These are phyloP conservation scores for Claviceps digitariae DNA, from an alignment of 2,329 filamentous ascomycete genomes.

Conservation along the genomic window DNA sequence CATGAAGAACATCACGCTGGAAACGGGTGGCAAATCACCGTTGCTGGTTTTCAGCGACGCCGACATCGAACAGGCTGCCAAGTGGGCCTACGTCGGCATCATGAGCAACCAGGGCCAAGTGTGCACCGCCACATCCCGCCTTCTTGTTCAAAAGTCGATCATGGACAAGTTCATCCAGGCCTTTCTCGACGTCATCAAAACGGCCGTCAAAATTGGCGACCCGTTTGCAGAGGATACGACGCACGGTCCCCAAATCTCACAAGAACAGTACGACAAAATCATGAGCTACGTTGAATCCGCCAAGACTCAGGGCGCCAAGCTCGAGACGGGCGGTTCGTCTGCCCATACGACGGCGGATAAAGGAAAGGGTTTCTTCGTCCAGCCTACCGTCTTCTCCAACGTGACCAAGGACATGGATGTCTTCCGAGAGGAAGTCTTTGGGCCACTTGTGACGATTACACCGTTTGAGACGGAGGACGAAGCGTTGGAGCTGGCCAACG, in stretches of 20 bases:
- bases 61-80: slow-evolving; percentile 54
- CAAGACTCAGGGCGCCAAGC: slow-evolving; percentile 55
- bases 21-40: slow-evolving; percentile 55
- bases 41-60: slow-evolving; percentile 52
- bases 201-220: slow-evolving; percentile 52
- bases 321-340: slow-evolving; percentile 48
- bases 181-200: slow-evolving; percentile 46
- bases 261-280: slow-evolving; percentile 56
- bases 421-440: slow-evolving; percentile 33
- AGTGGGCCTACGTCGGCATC: slow-evolving; percentile 36
- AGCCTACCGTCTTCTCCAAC: slow-evolving; percentile 31
- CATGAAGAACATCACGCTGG: slow-evolving; percentile 52
- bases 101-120: slow-evolving; percentile 52
- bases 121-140: slow-evolving; percentile 50
- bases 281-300: slow-evolving; percentile 56
- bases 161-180: slow-evolving; percentile 49
- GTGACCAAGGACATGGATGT: slow-evolving; percentile 29
- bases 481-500: slow-evolving; percentile 28
- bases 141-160: slow-evolving; percentile 48
- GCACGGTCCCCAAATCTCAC: slow-evolving; percentile 63
- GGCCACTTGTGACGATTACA: slow-evolving; percentile 28
- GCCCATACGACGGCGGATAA: slow-evolving; percentile 17
- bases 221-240: slow-evolving; percentile 57
- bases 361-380: slow-evolving; percentile 32
- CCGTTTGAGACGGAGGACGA: slow-evolving; percentile 29